These are phyloP conservation scores for Starmerella cellae DNA, from an alignment of 805 yeast genomes.

Conservation along the genomic window DNA sequence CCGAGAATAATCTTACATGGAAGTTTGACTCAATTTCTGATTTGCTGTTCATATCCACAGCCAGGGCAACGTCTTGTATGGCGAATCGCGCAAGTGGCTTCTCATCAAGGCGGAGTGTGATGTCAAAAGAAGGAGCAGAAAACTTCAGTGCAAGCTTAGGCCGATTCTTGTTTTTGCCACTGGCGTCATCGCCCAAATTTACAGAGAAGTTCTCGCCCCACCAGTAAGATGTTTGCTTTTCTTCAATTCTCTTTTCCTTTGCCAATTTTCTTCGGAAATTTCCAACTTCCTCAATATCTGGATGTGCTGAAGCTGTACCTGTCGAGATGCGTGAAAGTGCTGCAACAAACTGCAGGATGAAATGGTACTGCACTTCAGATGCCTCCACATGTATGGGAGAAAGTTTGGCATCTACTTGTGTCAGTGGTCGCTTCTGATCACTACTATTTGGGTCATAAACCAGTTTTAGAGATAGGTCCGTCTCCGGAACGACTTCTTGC, in stretches of 20 bases:
- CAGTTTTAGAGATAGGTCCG: constrained; percentile 12
- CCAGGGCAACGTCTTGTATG: constrained; percentile 43
- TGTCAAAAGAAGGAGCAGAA: constrained; percentile 16
- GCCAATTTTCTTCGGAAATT: constrained; percentile 15
- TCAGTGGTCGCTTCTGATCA: constrained; percentile 20
- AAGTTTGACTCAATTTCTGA: constrained; percentile 48
- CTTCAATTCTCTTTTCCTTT: constrained; percentile 18
- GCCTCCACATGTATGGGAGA: constrained; percentile 50
- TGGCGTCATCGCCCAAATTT: constrained; percentile 1
- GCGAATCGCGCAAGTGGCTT: constrained; percentile 42
- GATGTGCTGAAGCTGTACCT: constrained; percentile 37
- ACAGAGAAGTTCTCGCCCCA: constrained; percentile 18
- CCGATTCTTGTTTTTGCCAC: background rate
- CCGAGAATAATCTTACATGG: constrained; percentile 57
- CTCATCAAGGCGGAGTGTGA: constrained; percentile 9
- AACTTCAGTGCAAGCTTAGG: constrained; percentile 14
- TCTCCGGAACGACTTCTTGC: constrained; percentile 33
- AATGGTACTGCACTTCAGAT: constrained; percentile 60
- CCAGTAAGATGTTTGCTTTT: constrained; percentile 16
- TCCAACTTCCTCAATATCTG: constrained; percentile 30
- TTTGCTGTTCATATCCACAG: constrained; percentile 39
- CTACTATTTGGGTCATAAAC: constrained; percentile 3
- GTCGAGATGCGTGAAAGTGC: constrained; percentile 44
- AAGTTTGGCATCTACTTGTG: constrained; percentile 42
- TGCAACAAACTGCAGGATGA: constrained; percentile 41